A percentile compares a stretch with the other conserved stretches of the same genome.
Evolutionary conservation across 2,329 filamentous ascomycete genomes (phyloP).

Genomic region (Curvularia verruculosa): DNA sequence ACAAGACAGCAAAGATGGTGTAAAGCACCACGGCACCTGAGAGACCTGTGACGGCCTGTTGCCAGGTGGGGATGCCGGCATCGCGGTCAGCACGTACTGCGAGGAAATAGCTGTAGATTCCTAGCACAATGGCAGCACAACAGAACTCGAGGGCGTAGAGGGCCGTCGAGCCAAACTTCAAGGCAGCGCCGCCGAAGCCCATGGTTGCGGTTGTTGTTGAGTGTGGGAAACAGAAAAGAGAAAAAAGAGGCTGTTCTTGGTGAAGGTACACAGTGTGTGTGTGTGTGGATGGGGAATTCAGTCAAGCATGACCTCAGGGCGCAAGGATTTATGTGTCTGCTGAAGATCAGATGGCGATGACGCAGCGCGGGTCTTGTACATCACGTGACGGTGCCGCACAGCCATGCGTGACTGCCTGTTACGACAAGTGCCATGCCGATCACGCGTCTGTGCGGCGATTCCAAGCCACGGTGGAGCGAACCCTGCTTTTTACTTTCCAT

Average conservation of each 20-base stretch:
- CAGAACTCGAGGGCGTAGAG: conserved; percentile 76
- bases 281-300: background rate
- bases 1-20: conserved; percentile 70
- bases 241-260: background rate
- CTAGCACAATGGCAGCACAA: conserved; percentile 74
- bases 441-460: conserved; percentile 6
- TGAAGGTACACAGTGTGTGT: no score
- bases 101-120: conserved; percentile 82
- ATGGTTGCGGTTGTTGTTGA: conserved; percentile 50
- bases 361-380: conserved; percentile 10
- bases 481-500: conserved; percentile 12
- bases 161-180: conserved; percentile 73
- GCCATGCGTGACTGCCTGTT: conserved; percentile 11
- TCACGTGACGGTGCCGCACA: conserved; percentile 3
- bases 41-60: conserved; percentile 74
- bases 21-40: conserved; percentile 77
- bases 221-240: background rate
- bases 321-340: conserved; percentile 12
- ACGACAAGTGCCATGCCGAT: conserved; percentile 8
- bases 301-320: background rate
- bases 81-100: conserved; percentile 71
- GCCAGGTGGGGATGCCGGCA: conserved; percentile 66
- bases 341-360: conserved; percentile 10
- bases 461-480: conserved; percentile 4
- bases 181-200: conserved; percentile 65